Base-by-base conservation (phyloP, 2,329 filamentous ascomycete species). In the Venturia nashicola region DNA sequence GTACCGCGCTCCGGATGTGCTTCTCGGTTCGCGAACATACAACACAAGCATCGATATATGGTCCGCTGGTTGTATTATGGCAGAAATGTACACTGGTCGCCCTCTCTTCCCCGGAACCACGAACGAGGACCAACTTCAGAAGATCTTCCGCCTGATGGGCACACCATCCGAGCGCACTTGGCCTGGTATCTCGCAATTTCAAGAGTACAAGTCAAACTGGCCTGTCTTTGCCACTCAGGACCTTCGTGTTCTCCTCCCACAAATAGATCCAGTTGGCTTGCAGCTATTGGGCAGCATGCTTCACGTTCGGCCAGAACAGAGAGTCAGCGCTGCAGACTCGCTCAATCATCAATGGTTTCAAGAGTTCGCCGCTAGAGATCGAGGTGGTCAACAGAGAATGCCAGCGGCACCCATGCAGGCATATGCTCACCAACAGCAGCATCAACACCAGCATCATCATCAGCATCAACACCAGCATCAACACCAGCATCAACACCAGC, bases 21-120 rank as follows among this genome's bases (percentile, higher is more conserved):
- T 99, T 61, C 83, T 99, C 57, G 94, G 94, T 62, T 94, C 89
- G 71, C 82, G 94, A 68, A 97, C 94, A 27, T 99, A 99, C 79
- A 99, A 96, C 77, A 99, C 94, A n/a, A 96, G 91, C 77, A 97
- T 99, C 75, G 94, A 99, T 72, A 97, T 99, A 73, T 99, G 94
- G 94, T 96, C 91, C 7, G 94, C 94, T 7, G 94, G 94, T 64
- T 99, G 94, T 76, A 99, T 99, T 80, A 97, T 99, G 94, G 94
- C 94, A 11, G 94, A 99, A 77, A 97, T 99, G 91, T 97, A 95
- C 76, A 97, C 93, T 0, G 94, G 94, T 4, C 85, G 94, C 20
- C 94, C 94, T 0, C 83, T 99, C 7, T 99, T 99, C 78, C 94
- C 94, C 0, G 94, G 94, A 65, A 99, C 94, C 1, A 97, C 94